Evolutionary conservation across 176 grass and related monocot genomes (phyloP).

Genomic region (Juncus inflexus): DNA sequence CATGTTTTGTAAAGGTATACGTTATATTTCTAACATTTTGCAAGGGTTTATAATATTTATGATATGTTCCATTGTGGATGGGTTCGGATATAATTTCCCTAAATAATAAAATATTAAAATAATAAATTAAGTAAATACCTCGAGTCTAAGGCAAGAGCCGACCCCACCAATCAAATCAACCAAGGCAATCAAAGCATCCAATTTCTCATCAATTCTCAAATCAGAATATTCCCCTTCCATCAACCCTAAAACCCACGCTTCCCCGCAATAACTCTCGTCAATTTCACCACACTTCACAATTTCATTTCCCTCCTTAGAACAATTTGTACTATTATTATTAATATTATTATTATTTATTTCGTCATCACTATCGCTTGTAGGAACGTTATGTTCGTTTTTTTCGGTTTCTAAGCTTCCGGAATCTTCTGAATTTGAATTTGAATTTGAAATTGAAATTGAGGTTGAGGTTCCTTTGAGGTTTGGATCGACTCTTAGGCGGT

Average conservation of each 20-base stretch:
- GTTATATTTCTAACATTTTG: no score
- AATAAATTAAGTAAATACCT: constrained; percentile 44
- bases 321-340: constrained; percentile 42
- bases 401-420: constrained; percentile 79
- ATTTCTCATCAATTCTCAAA: constrained; percentile 91
- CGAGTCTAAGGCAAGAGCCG: constrained; percentile 62
- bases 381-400: constrained; percentile 1
- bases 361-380: background rate
- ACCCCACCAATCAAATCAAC: constrained; percentile 76
- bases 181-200: constrained; percentile 80
- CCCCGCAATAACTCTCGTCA: constrained; percentile 88
- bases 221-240: constrained; percentile 94
- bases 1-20: background rate
- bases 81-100: no score
- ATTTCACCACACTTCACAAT: constrained; percentile 77
- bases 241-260: constrained; percentile 80
- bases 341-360: constrained; percentile 55
- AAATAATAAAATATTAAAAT: no score
- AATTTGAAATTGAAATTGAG: constrained; percentile 43
- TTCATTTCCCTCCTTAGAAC: constrained; percentile 31
- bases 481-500: constrained; percentile 90
- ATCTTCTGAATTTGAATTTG: constrained; percentile 63
- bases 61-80: no score
- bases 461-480: constrained; percentile 59
- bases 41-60: no score